Base-by-base conservation (phyloP, 208 protist genomes). In the Leishmania gerbilli region DNA sequence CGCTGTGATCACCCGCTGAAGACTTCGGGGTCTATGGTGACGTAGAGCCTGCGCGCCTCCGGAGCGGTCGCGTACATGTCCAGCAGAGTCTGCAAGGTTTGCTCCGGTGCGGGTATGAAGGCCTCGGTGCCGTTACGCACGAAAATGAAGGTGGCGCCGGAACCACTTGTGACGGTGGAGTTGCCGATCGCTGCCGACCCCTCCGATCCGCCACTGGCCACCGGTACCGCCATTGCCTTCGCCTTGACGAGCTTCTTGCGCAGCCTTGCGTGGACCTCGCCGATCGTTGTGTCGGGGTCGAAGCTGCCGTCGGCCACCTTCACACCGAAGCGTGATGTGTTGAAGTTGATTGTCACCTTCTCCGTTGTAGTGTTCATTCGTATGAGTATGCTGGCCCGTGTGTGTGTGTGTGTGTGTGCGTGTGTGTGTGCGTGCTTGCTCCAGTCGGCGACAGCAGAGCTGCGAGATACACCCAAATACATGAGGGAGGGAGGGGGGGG, bases 61-160 rank as follows among this genome's bases (percentile, higher is more conserved):
- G 79, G 78, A 21, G 84, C 80, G 11, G 86, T 77, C 1, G 88
- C 82, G 84, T 93, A 95, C 37, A 88, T 71, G 62, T 91, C 87
- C 7, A 91, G 68, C 34, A 95, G 85, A 11, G 87, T 81, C 60
- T 83, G 88, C 64, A 95, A 69, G 34, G 90, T 95, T 53, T 92
- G 88, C 65, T 95, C 87, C 19, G 92, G 90, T 45, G 90, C 87
- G 17, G 92, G 92, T 67, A 95, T 92, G 58, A 95, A 95, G 21
- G 86, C 89, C 47, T 93, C 88, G 24, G 90, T 90, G 27, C 87
- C 90, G 75, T 93, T 90, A 56, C 88, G 85, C n/a, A 95, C 60
- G 51, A 94, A 92, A 42, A 95, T 53, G 80, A 93, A 91, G 21
- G 90, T 87, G 11, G 87, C 74, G n/a, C 55, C 65, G 17, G 56